Evolutionary conservation across 108 stramenopile species (phyloP).

Genomic region (Nitzschia sp.): DNA sequence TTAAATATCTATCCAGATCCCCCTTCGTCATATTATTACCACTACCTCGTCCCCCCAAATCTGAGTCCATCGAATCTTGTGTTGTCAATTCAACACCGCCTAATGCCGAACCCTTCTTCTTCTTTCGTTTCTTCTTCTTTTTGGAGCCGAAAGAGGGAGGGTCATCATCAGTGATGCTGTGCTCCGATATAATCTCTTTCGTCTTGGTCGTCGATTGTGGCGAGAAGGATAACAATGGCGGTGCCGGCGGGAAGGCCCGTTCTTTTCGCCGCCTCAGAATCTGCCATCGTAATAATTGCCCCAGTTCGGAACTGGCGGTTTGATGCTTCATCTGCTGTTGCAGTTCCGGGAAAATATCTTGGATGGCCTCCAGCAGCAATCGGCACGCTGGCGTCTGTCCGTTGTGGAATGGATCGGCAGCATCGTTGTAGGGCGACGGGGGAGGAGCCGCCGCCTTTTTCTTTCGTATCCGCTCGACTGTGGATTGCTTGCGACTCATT

Average conservation of each 20-base stretch:
- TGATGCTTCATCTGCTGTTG: slow-evolving; percentile 14
- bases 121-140: slow-evolving; percentile 37
- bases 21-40: not conserved
- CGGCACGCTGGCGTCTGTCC: slow-evolving; percentile 25
- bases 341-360: slow-evolving; percentile 37
- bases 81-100: not conserved
- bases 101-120: not conserved
- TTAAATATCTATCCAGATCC: not conserved
- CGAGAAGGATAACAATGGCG: not conserved
- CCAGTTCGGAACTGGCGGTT: slow-evolving; percentile 1
- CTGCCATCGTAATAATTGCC: slow-evolving; percentile 12
- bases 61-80: not conserved
- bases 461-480: slow-evolving; percentile 17
- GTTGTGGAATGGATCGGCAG: slow-evolving; percentile 27
- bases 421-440: not conserved
- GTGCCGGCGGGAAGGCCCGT: not conserved
- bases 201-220: not conserved
- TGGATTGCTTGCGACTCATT: slow-evolving; percentile 14
- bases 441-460: slow-evolving; percentile 5
- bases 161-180: not conserved
- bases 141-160: slow-evolving; percentile 10
- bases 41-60: not conserved
- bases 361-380: slow-evolving; percentile 18
- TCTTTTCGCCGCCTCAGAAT: not conserved
- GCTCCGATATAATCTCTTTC: not conserved